Percentiles rank a stretch among this genome's conserved stretches.
These are phyloP conservation scores for Striga hermonthica DNA, from an alignment of 305 asterid genomes.

Conservation along the genomic window DNA sequence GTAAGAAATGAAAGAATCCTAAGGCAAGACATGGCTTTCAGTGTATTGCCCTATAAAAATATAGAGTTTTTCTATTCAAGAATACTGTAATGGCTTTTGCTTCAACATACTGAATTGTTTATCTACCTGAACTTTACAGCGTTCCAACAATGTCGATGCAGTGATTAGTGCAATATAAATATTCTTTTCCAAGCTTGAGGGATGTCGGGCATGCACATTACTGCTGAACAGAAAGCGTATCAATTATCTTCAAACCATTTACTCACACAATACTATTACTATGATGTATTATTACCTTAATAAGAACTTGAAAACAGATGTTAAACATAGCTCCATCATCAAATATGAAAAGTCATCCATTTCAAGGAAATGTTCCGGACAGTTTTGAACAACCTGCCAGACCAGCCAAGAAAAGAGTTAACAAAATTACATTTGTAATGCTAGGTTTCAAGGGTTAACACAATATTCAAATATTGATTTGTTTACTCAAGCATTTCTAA, in stretches of 20 bases:
- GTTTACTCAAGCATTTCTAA: constrained; percentile 8
- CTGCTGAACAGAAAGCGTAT: constrained; percentile 43
- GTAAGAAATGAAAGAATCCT: constrained; percentile 24
- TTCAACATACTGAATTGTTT: constrained; percentile 25
- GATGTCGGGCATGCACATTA: constrained; percentile 42
- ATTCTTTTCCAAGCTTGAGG: constrained; percentile 52
- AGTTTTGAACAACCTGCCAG: constrained; percentile 77
- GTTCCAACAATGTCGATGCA: constrained; percentile 56
- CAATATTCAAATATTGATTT: constrained; percentile 14
- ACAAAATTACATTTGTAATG: constrained; percentile 7
- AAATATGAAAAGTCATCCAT: constrained; percentile 55
- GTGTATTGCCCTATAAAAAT: constrained; percentile 16
- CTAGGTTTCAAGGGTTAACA: constrained; percentile 3
- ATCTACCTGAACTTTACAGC: constrained; percentile 60
- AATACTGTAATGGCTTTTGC: constrained; percentile 17
- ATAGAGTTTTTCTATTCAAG: neutral
- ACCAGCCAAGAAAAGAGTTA: constrained; percentile 37
- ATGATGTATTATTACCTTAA: constrained; percentile 48
- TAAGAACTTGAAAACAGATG: constrained; percentile 60
- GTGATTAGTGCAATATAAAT: constrained; percentile 46
- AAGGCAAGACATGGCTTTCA: constrained; percentile 26
- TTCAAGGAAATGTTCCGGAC: constrained; percentile 75
- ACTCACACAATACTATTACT: constrained; percentile 23
- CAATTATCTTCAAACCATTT: constrained; percentile 32
- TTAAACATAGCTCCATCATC: constrained; percentile 73